Evolutionary conservation across 208 protist genomes (phyloP), one percentile per base, ranked within the genome.

Genomic region (Wallacemonas sp.): DNA sequence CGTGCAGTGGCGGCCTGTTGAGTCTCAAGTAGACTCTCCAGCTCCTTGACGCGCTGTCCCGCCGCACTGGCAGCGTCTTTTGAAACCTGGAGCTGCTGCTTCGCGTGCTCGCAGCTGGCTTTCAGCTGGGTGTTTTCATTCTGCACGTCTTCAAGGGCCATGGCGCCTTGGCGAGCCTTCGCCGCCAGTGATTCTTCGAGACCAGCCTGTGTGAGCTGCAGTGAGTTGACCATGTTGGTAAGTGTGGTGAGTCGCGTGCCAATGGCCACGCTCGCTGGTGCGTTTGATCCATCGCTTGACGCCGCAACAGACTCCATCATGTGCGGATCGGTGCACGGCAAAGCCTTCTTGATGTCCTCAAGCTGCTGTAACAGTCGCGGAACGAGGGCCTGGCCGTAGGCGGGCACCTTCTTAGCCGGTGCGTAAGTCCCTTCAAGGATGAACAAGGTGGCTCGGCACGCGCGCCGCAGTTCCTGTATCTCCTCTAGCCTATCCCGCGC

Each of bases 131-230:
- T 30, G 38, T 60, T 55, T 21, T 67, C 45, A 5, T 32, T 45
- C 30, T 42, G 46, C 19, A 71, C 48, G 24, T 78, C 67, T 26
- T 68, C 60, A 9, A 85, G 59, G 17, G 83, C 38, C 34, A 76
- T 42, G 10, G 73, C 68, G 36, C 37, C 63, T 42, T 85, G 71
- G 26, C 73, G 72, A 8, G 42, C 67, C 36, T 76, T 74, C 41
- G 66, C 66, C 6, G 45, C 73, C 15, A 85, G 57, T 24, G 84
- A 73, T 3, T 85, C 80, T 26, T 69, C 63, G n/a, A 92, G 54
- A 2, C 61, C 66, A 46, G 73, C 71, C 3, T 78, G 76, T 55
- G 72, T 66, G 34, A 82, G 44, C 59, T 57, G 63, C 30, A 89
- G 65, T 2, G 79, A 83, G 3, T 54, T 36, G n/a, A 85, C 62